Evolutionary conservation across 257 asterid species (phyloP), one percentile per base, ranked within the genome.

Genomic region (Paulownia fortunei): DNA sequence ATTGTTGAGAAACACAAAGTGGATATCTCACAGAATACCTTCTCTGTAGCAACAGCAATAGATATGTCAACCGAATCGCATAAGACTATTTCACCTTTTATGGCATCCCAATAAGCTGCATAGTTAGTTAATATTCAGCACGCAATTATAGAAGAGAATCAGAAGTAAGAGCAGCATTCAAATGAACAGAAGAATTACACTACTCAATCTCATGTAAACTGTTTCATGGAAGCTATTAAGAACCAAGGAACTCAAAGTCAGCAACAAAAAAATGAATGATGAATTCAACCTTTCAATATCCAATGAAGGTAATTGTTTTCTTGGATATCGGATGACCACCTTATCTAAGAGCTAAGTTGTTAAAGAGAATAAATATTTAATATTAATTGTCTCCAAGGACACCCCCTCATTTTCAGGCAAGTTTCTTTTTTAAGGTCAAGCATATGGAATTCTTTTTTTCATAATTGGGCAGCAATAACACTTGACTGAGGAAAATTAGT

Each of bases 1-100:
- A 52, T 39, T 51, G 69, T 69, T 64, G 44, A 73, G 64, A 73
- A 84, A 72, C 23, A 68, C 24, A 74, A 67, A 73, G 59, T 32
- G 46, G 21, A 47, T 26, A 18, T 13, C 42, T 24, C 72, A 76
- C 39, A 78, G 32, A 69, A 65, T 86, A 92, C 98, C 99, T 96
- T 96, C 82, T 96, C 98, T 24, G 98, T 96, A 67, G 99, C 99
- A 78, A 96, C 98, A 47, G 99, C 99, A 83, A 96, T 87, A 58
- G 99, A 93, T 87, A 92, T 93, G 84, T 96, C 99, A 80, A 96
- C 93, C n/a, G 97, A 85, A 82, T 90, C 95, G 71, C 91, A 87
- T 51, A 91, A 78, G 21, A 91, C 85, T 34, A 84, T 80, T 86
- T 91, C 99, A 39, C 89, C 96, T 84, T 86, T 92, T 78, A 77